These are phyloP conservation scores for Scalesia atractyloides DNA, from an alignment of 129 eudicot genomes.

Conservation along the genomic window DNA sequence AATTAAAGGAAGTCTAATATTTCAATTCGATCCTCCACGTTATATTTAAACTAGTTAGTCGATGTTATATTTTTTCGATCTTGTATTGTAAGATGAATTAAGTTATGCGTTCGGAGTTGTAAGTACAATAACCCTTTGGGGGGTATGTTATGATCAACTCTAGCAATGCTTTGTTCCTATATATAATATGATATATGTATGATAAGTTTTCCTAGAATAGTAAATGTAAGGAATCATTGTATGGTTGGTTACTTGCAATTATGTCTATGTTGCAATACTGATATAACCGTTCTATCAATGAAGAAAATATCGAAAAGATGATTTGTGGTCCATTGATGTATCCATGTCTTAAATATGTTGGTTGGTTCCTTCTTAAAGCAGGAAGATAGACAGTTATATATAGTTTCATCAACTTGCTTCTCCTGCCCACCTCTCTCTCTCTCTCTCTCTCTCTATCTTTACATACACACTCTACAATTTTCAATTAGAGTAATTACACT, in stretches of 20 bases:
- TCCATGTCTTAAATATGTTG: constrained; percentile 42
- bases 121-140: constrained; percentile 12
- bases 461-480: background rate
- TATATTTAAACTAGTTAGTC: constrained; percentile 10
- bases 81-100: constrained; percentile 14
- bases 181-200: constrained; percentile 16
- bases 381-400: constrained; percentile 35
- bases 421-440: constrained; percentile 6
- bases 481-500: too few species aligned
- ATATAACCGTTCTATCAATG: constrained; percentile 36
- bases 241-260: constrained; percentile 45
- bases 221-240: constrained; percentile 39
- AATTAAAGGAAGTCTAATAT: constrained; percentile 1
- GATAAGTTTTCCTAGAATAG: constrained; percentile 25
- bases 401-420: constrained; percentile 45
- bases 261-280: constrained; percentile 24
- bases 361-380: constrained; percentile 49
- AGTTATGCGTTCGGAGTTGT: constrained; percentile 21
- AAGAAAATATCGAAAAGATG: constrained; percentile 37
- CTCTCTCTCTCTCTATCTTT: background rate
- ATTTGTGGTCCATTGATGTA: constrained; percentile 46
- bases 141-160: constrained; percentile 32
- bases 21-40: too few species aligned
- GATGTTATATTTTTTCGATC: background rate
- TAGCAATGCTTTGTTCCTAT: constrained; percentile 35